A percentile compares a stretch with the other conserved stretches of the same genome.
Conservation (phyloP, 352 stramenopile species). For the Achlya hypogyna region DNA sequence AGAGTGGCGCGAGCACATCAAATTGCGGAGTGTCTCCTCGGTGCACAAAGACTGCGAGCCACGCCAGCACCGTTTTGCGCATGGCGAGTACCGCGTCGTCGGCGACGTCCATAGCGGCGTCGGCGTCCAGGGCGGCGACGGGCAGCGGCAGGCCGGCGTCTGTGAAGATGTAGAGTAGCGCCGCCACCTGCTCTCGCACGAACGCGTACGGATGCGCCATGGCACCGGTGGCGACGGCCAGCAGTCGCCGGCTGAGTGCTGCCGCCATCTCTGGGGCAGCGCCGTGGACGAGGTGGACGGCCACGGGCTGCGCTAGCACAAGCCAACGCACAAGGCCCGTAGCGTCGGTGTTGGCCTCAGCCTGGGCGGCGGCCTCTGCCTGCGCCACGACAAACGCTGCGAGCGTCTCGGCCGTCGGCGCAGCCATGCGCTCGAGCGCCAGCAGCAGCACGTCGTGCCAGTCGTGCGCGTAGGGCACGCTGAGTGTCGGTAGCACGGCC, state of each 20-base stretch:
- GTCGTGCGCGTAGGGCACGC: conserved; percentile 40
- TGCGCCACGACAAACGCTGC: neutral
- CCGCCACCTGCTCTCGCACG: conserved; percentile 51
- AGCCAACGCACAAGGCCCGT: conserved; percentile 68
- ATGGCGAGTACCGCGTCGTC: conserved; percentile 31
- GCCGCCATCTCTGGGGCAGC: neutral
- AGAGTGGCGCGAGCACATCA: conserved; percentile 36
- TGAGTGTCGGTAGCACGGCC: conserved; percentile 42
- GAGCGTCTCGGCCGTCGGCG: neutral
- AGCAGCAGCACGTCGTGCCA: conserved; percentile 49
- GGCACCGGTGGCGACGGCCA: conserved; percentile 5
- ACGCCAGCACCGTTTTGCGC: conserved; percentile 63
- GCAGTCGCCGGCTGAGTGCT: neutral
- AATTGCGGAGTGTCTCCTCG: conserved; percentile 39
- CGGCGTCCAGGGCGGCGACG: neutral
- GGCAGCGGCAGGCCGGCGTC: conserved; percentile 18
- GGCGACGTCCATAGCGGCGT: conserved; percentile 16
- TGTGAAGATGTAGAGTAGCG: conserved; percentile 49
- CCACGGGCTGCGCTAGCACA: conserved; percentile 39
- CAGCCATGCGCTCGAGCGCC: neutral
- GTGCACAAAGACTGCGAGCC: conserved; percentile 44
- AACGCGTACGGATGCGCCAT: conserved; percentile 73
- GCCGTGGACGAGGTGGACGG: conserved; percentile 30
- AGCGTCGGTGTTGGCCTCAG: neutral
- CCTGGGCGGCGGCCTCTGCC: neutral